A percentile compares a stretch with the other conserved stretches of the same genome.
phyloP scores from a whole-genome alignment of 495 filamentous ascomycete genomes.

The Apiosordaria backusii region DNA sequence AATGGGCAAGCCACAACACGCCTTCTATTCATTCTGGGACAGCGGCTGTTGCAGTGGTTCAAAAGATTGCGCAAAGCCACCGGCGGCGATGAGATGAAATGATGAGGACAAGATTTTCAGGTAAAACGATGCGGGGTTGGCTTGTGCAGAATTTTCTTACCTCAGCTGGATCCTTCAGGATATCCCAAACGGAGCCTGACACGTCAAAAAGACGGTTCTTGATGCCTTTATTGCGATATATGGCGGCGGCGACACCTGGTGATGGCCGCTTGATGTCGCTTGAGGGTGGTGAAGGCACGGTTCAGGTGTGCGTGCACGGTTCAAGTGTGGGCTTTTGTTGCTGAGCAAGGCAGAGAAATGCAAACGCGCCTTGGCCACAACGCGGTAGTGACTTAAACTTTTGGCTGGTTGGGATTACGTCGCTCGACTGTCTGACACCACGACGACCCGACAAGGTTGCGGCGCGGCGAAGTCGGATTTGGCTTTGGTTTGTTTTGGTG shows the following conservation, averaged over 20 bases:
- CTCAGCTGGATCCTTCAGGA: neutral
- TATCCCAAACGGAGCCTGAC: neutral
- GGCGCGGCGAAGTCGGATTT: neutral
- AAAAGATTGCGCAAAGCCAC: neutral
- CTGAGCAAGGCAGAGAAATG: slow-evolving; percentile 1
- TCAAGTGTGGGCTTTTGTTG: slow-evolving; percentile 11
- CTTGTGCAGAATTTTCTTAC: neutral
- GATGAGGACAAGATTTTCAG: neutral
- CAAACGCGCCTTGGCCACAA: slow-evolving; percentile 9
- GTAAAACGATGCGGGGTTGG: neutral
- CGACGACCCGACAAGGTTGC: too few species aligned
- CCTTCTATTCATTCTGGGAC: neutral
- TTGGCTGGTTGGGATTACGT: neutral
- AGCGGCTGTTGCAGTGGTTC: neutral
- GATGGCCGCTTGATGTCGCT: neutral
- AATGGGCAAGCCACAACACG: neutral
- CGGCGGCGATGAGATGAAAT: neutral
- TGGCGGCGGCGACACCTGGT: neutral
- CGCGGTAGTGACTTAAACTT: slow-evolving; percentile 4
- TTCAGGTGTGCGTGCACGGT: slow-evolving; percentile 7
- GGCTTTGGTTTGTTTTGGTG: neutral
- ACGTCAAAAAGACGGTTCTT: neutral
- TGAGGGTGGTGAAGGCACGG: slow-evolving; percentile 8
- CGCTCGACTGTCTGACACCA: neutral
- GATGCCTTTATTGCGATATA: neutral